A percentile compares a stretch with the other conserved stretches of the same genome.
Evolutionary conservation across 2,329 filamentous ascomycete species (phyloP).

Genomic region (Aspergillus brasiliensis): DNA sequence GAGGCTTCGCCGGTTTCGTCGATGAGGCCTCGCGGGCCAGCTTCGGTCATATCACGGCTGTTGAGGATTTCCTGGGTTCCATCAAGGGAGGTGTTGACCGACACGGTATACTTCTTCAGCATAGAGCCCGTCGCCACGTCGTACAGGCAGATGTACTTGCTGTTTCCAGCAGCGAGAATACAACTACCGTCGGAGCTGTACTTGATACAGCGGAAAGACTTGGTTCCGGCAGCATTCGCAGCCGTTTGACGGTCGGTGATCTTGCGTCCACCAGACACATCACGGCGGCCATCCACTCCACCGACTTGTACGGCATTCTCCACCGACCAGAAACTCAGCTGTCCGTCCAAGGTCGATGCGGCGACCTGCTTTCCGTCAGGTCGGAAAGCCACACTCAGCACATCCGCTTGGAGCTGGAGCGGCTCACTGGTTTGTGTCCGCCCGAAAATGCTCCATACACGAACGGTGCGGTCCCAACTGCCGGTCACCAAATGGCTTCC

Average conservation of each 20-base stretch:
- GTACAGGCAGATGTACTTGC: slow-evolving; percentile 98
- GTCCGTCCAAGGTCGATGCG: slow-evolving; percentile 88
- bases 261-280: slow-evolving; percentile 90
- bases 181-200: slow-evolving; percentile 94
- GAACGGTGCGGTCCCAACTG: slow-evolving; percentile 94
- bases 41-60: slow-evolving; percentile 87
- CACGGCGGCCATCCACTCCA: slow-evolving; percentile 84
- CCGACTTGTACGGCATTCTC: slow-evolving; percentile 83
- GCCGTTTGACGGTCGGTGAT: slow-evolving; percentile 85
- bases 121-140: slow-evolving; percentile 90
- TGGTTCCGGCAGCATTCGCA: slow-evolving; percentile 86
- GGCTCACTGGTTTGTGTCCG: slow-evolving; percentile 94
- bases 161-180: slow-evolving; percentile 87
- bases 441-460: slow-evolving; percentile 94
- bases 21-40: slow-evolving; percentile 78
- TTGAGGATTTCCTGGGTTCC: slow-evolving; percentile 97
- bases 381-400: slow-evolving; percentile 81
- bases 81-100: slow-evolving; percentile 90
- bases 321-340: slow-evolving; percentile 92
- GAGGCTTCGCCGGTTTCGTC: slow-evolving; percentile 87
- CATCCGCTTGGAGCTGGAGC: slow-evolving; percentile 86
- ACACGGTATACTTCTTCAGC: slow-evolving; percentile 93
- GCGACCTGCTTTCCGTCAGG: slow-evolving; percentile 91
- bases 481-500: slow-evolving; percentile 83
- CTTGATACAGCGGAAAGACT: slow-evolving; percentile 81